phyloP scores from a whole-genome alignment of 2,329 filamentous ascomycete species.

The Exophiala calicioides region DNA sequence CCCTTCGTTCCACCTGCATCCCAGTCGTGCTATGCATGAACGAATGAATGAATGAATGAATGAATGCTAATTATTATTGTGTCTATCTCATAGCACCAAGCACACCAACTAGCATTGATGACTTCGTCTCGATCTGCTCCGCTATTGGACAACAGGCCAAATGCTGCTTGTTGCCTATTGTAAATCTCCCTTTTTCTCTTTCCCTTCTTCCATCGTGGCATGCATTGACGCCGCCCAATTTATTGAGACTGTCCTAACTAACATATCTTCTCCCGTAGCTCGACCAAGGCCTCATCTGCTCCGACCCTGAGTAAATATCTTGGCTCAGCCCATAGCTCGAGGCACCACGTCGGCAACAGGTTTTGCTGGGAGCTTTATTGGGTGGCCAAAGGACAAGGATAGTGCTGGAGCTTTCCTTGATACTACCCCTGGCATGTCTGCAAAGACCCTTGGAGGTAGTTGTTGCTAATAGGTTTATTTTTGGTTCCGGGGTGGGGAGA shows the following conservation, averaged over 20 bases:
- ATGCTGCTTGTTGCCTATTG: constrained; percentile 59
- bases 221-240: not conserved
- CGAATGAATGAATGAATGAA: not conserved
- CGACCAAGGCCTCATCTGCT: constrained; percentile 25
- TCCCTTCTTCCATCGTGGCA: not conserved
- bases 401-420: too few relatives aligned
- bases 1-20: too few relatives aligned
- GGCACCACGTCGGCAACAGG: too few relatives aligned
- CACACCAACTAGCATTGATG: constrained; percentile 41
- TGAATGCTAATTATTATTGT: constrained; percentile 1
- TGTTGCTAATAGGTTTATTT: too few relatives aligned
- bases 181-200: constrained; percentile 9
- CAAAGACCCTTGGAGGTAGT: too few relatives aligned
- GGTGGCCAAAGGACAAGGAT: too few relatives aligned
- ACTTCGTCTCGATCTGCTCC: constrained; percentile 52
- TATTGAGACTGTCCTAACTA: not conserved
- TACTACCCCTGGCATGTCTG: too few relatives aligned
- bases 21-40: not conserved
- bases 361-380: too few relatives aligned
- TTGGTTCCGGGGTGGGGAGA: too few relatives aligned
- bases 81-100: constrained; percentile 12
- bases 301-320: constrained; percentile 20
- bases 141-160: constrained; percentile 56
- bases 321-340: too few relatives aligned
- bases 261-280: constrained; percentile 6